Conservation (phyloP, 192 early-diverging fungal species). For the Spizellomyces sp. region DNA sequence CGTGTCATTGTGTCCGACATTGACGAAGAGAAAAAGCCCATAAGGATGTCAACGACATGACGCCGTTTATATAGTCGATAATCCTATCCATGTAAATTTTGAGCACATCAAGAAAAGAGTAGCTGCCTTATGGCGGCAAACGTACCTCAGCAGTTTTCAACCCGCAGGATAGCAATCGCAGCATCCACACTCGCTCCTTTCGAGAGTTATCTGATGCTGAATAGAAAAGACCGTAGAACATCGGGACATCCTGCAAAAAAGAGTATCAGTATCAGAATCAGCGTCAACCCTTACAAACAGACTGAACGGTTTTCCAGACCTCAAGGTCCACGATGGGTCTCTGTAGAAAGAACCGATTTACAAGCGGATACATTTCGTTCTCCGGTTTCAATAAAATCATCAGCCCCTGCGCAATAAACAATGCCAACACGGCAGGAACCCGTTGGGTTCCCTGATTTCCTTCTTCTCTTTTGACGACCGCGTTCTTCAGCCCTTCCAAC, state of each 20-base stretch:
- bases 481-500: constrained; percentile 69
- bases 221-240: constrained; percentile 81
- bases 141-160: constrained; percentile 48
- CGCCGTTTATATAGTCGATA: constrained; percentile 69
- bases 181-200: constrained; percentile 75
- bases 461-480: constrained; percentile 55
- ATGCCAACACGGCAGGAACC: constrained; percentile 64
- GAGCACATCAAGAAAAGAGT: too few relatives aligned
- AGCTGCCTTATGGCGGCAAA: too few relatives aligned
- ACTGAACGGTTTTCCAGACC: not conserved
- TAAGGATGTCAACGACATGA: constrained; percentile 70
- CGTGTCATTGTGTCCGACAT: constrained; percentile 60
- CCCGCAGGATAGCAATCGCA: constrained; percentile 64
- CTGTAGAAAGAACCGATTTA: constrained; percentile 77
- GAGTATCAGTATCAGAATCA: not conserved
- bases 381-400: constrained; percentile 68
- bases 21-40: constrained; percentile 67
- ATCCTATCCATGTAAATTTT: constrained; percentile 36
- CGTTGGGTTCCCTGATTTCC: constrained; percentile 44
- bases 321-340: constrained; percentile 68
- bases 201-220: constrained; percentile 63
- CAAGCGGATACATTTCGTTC: constrained; percentile 72
- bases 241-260: constrained; percentile 66
- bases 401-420: constrained; percentile 70
- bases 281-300: not conserved